Percentiles rank a stretch among this genome's conserved stretches.
phyloP scores from a whole-genome alignment of 2,329 filamentous ascomycete species.

The Cercospora brassicicola region DNA sequence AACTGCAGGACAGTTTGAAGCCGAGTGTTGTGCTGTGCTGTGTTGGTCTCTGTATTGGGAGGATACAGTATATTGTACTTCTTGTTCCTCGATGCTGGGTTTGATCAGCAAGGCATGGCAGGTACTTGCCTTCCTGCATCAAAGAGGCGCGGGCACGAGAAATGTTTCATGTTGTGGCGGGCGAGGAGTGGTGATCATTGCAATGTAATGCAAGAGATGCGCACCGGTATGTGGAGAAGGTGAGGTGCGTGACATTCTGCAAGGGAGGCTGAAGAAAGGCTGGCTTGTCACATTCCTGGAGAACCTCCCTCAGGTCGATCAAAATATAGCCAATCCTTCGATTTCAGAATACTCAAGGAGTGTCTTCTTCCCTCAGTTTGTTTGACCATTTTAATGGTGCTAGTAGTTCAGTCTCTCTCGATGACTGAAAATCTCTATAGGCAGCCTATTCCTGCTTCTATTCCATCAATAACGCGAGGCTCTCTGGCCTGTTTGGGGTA shows the following conservation, averaged over 20 bases:
- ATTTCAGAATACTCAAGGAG: too few relatives aligned
- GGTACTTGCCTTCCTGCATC: neutral
- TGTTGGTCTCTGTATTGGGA: too few relatives aligned
- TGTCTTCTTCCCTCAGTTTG: neutral
- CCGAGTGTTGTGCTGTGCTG: too few relatives aligned
- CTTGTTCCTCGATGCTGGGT: too few relatives aligned
- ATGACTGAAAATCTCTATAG: neutral
- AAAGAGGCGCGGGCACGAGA: neutral
- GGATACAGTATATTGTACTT: too few relatives aligned
- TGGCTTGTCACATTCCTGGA: neutral
- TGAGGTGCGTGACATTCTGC: neutral
- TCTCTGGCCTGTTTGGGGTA: constrained; percentile 16
- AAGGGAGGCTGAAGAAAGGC: neutral
- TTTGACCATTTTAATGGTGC: neutral
- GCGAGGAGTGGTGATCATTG: neutral
- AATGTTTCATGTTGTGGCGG: neutral
- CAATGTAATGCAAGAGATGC: neutral
- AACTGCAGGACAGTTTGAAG: too few relatives aligned
- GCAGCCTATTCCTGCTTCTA: neutral
- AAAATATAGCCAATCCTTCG: too few relatives aligned
- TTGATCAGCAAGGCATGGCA: neutral
- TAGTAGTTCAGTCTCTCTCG: neutral
- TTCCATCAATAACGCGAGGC: constrained; percentile 13
- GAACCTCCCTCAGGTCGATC: neutral
- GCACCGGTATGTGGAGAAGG: neutral